Base-by-base conservation (phyloP, 2,329 filamentous ascomycete genomes). In the Monosporascus sp. region DNA sequence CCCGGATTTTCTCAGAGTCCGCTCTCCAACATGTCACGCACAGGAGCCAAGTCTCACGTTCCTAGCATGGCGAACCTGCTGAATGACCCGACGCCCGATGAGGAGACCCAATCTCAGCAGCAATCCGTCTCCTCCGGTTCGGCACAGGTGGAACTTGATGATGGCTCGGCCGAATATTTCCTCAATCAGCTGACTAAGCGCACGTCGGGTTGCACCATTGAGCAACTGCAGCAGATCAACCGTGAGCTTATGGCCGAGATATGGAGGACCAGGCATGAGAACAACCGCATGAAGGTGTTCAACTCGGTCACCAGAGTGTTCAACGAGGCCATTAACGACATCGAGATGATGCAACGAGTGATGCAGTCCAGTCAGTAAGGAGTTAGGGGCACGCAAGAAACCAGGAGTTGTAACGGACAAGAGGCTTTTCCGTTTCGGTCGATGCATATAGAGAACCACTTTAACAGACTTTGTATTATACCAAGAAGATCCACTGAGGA, bases 201-300 rank as follows among this genome's bases (percentile, higher is more conserved):
- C 45, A 93, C 89, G 2, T 86, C 83, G 20, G 90, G 90, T 1
- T 90, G 89, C 69, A 89, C 87, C 0, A 89, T 99, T 50, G 94
- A 99, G 73, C 93, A 99, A 70, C 76, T 99, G 20, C 93, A 97
- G 76, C 93, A 97, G 71, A 86, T 97, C 68, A 92, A 92, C 69
- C 87, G 91, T 7, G 85, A 87, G 60, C 76, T 97, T 58, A 97
- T 97, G 93, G 88, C 93, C 56, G 84, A 86, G 58, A 82, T 97
- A 45, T 99, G 94, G 94, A 80, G 79, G 56, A 82, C 81, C 56
- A 82, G 91, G 49, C 80, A 84, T 48, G 86, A 95, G 64, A 94
- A 90, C 83, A 94, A 99, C 71, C 84, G 94, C 44, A 86, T 85
- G 63, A 79, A 80, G 62, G 91, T 96, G 16, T 78, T 86, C 16